A percentile compares a stretch with the other conserved stretches of the same genome.
Conservation (phyloP, 2,329 filamentous ascomycete species). For the Pseudogymnoascus sp. region DNA sequence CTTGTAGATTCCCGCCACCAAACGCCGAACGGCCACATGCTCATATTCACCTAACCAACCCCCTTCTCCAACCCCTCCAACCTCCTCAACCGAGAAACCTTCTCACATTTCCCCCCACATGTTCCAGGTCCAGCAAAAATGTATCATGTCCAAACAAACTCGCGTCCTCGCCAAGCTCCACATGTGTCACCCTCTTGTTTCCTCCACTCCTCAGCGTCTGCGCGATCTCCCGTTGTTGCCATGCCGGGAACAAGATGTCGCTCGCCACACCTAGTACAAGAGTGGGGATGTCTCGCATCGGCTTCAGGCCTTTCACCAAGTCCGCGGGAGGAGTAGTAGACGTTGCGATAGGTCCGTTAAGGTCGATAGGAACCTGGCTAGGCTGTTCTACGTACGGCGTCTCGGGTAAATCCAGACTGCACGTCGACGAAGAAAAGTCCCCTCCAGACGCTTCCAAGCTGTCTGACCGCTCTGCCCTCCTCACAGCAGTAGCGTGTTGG, state of each 20-base stretch:
- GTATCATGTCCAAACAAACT: conserved; percentile 96
- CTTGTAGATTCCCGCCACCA: not conserved
- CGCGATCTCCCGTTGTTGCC: conserved; percentile 94
- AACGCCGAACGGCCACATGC: conserved; percentile 3
- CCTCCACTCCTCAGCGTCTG: conserved; percentile 70
- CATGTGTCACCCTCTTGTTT: conserved; percentile 74
- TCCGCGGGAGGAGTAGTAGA: conserved; percentile 62
- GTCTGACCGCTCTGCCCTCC: conserved; percentile 53
- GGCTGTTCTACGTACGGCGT: conserved; percentile 80
- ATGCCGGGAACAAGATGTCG: conserved; percentile 93
- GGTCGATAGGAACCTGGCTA: conserved; percentile 34
- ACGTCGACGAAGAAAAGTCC: conserved; percentile 38
- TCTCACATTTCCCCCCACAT: conserved; percentile 77
- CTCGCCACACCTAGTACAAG: conserved; percentile 91
- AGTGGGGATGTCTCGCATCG: conserved; percentile 67
- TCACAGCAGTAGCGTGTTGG: conserved; percentile 53
- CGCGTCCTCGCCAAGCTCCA: conserved; percentile 88
- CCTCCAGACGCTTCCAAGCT: conserved; percentile 44
- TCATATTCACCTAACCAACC: not conserved
- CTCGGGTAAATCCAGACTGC: conserved; percentile 75
- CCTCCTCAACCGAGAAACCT: conserved; percentile 55
- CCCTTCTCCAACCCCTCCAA: not conserved
- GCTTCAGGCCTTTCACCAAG: conserved; percentile 64
- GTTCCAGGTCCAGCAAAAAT: conserved; percentile 84
- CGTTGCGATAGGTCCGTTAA: conserved; percentile 26